A percentile compares a stretch with the other conserved stretches of the same genome.
Evolutionary conservation across 208 protist genomes (phyloP).

Genomic region (Strigomonas oncopelti): DNA sequence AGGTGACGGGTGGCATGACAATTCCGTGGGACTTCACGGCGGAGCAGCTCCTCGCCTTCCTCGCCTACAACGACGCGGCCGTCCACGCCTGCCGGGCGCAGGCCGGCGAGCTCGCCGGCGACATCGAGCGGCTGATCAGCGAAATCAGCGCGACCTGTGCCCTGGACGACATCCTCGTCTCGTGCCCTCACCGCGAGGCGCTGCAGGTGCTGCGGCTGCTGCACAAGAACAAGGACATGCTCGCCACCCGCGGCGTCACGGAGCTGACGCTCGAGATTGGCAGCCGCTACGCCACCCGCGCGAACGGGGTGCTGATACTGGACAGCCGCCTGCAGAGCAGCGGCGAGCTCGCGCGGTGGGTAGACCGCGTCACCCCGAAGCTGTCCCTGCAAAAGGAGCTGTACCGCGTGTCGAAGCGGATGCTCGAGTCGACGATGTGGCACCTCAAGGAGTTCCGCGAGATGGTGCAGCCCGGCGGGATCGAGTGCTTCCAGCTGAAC

Average conservation of each 20-base stretch:
- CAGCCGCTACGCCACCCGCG: slow-evolving; percentile 66
- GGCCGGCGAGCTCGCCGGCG: slow-evolving; percentile 46
- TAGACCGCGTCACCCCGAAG: slow-evolving; percentile 66
- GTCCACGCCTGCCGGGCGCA: slow-evolving; percentile 47
- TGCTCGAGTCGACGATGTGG: slow-evolving; percentile 89
- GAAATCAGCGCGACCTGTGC: slow-evolving; percentile 70
- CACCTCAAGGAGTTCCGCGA: slow-evolving; percentile 83
- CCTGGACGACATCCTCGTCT: slow-evolving; percentile 88
- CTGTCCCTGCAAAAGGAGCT: slow-evolving; percentile 77
- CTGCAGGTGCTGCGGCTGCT: slow-evolving; percentile 60
- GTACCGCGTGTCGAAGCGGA: slow-evolving; percentile 79
- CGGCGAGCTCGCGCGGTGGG: slow-evolving; percentile 59
- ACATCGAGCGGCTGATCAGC: slow-evolving; percentile 77
- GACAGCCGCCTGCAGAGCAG: slow-evolving; percentile 33
- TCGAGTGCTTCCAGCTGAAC: slow-evolving; percentile 82
- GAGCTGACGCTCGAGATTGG: slow-evolving; percentile 82
- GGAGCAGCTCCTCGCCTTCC: slow-evolving; percentile 75
- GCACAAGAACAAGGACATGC: slow-evolving; percentile 68
- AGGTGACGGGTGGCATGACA: slow-evolving; percentile 65
- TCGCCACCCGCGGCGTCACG: slow-evolving; percentile 67
- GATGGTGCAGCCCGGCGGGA: slow-evolving; percentile 70
- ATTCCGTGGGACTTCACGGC: slow-evolving; percentile 88
- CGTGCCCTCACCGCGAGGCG: slow-evolving; percentile 78
- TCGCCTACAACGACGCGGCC: slow-evolving; percentile 69
- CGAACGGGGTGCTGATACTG: slow-evolving; percentile 88